A percentile compares a stretch with the other conserved stretches of the same genome.
These are phyloP conservation scores for Trichomonas vaginalis DNA, from an alignment of 208 protist genomes.

Conservation along the genomic window DNA sequence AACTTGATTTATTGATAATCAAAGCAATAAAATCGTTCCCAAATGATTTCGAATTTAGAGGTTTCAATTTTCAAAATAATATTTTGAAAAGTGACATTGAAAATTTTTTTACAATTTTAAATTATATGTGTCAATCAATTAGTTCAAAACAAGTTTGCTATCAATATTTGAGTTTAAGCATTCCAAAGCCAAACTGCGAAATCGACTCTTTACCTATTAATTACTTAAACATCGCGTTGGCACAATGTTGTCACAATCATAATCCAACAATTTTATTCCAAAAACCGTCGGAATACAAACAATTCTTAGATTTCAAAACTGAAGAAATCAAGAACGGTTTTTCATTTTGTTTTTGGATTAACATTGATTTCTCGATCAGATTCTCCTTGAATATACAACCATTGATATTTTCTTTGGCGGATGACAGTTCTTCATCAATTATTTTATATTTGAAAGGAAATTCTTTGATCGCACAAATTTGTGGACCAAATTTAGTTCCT, in stretches of 20 bases:
- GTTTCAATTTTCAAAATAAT: neutral
- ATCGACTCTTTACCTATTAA: neutral
- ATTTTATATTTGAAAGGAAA: neutral
- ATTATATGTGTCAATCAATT: neutral
- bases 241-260: neutral
- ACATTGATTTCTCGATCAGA: neutral
- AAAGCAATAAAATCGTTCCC: neutral
- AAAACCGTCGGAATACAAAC: neutral
- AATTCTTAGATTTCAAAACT: neutral
- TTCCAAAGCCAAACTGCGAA: neutral
- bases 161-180: neutral
- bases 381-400: neutral
- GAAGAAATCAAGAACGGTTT: neutral
- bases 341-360: neutral
- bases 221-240: neutral
- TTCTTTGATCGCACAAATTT: neutral
- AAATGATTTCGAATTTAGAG: neutral
- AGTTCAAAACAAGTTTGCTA: neutral
- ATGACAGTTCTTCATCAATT: neutral
- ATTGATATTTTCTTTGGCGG: neutral
- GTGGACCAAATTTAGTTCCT: neutral
- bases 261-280: neutral
- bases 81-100: neutral
- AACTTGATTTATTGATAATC: neutral
- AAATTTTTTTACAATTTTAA: neutral